Base-by-base conservation (phyloP, 1,139 yeast species). In the Kodamaea sp. region DNA sequence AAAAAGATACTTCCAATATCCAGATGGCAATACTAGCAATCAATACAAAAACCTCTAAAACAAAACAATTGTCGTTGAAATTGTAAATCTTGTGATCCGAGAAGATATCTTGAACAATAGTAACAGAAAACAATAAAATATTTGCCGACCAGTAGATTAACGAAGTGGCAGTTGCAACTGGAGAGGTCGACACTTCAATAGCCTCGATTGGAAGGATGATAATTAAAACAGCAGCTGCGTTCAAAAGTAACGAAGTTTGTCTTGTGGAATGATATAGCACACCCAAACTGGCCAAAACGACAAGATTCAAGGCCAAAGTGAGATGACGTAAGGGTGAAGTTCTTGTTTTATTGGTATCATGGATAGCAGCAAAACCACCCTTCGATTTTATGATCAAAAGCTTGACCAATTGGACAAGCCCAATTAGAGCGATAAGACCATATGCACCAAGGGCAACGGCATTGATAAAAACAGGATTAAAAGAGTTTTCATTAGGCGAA, bases 81-180 rank as follows among this genome's bases (percentile, higher is more conserved):
- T 35, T 34, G 32, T 41, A 49, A 35, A 52, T 45, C 35, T 49
- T 47, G 36, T 50, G 49, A 6, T 45, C 33, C 2, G 60, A 55
- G 26, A 48, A 35, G 12, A 34, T 11, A 41, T 57, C 60, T 41
- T 54, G 57, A 4, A 45, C 32, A 25, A 41, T 27, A 5, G 45
- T 39, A 15, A 40, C 42, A 27, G 38, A 8, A 15, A 39, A 42
- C 20, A 49, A 24, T n/a, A 45, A 27, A 12, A 40, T 10, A 9
- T 32, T 24, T 2, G 36, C 23, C 8, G 38, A 24, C 47, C 49
- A 41, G 34, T 42, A 44, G 10, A 49, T 24, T 31, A 52, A 41
- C n/a, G 39, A 38, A 2, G 50, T 41, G n/a, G 51, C 48, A 9
- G 35, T 36, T 8, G 48, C 43, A 4, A 43, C 36, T 8, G 32